Evolutionary conservation across 1,139 yeast genomes (phyloP).

Genomic region (Kodamaea suecica): DNA sequence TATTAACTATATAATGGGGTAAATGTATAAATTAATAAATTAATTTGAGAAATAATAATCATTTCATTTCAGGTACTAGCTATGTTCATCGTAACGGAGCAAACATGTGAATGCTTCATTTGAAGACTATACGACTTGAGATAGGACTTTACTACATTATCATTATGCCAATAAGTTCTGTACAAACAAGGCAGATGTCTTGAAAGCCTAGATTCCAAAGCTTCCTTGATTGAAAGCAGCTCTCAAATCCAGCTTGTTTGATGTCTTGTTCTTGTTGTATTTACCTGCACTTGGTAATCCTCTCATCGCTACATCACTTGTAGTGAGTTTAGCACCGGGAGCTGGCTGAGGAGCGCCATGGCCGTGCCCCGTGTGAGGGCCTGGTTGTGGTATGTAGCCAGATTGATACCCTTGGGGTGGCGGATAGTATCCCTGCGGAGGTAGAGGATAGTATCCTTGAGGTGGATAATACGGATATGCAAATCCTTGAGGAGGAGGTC

Average conservation of each 20-base stretch:
- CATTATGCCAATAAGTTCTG: neutral
- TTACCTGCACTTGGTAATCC: constrained; percentile 37
- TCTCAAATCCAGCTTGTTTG: constrained; percentile 39
- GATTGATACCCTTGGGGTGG: constrained; percentile 15
- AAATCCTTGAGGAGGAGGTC: constrained; percentile 9
- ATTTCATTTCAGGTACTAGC: too few species aligned
- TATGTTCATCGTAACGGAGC: too few species aligned
- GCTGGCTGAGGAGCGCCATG: constrained; percentile 5
- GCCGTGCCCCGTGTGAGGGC: constrained; percentile 11
- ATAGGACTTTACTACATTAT: too few species aligned
- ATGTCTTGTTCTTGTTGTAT: constrained; percentile 32
- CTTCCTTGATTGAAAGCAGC: constrained; percentile 41
- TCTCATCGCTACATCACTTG: constrained; percentile 35
- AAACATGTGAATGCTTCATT: too few species aligned
- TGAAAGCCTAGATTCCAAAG: constrained; percentile 39
- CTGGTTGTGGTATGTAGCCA: constrained; percentile 16
- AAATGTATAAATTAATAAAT: too few species aligned
- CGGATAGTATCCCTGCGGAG: constrained; percentile 12
- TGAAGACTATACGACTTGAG: too few species aligned
- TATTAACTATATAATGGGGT: too few species aligned
- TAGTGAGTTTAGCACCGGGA: constrained; percentile 16
- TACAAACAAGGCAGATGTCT: neutral
- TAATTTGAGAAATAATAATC: too few species aligned
- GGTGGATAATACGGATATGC: constrained; percentile 3
- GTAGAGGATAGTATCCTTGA: constrained; percentile 13